Evolutionary conservation across 2,329 filamentous ascomycete species (phyloP), one percentile per base, ranked within the genome.

Genomic region (Alternaria atra): DNA sequence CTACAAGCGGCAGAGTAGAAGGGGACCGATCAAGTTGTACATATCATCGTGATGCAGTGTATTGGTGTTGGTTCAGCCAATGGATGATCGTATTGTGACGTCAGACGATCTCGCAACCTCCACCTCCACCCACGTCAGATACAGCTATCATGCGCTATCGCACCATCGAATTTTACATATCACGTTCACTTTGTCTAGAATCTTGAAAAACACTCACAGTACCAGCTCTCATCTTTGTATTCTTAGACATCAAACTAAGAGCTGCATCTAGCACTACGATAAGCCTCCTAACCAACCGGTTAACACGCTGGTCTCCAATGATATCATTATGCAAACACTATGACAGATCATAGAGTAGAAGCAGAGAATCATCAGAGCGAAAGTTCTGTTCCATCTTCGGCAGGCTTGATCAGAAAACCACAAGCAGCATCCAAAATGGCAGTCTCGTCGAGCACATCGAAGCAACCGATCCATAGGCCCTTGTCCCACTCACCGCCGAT

Each of bases 61-160:
- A 34, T 42, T 47, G 34, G 47, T 27, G 25, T 43, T 50, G 9
- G 40, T 30, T 53, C 23, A 48, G 43, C 61, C 57, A 53, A 64
- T 64, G 32, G 30, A 51, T 40, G 29, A 52, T 47, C 13, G 40
- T 35, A 23, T 8, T 39, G 40, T 64, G 61, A 64, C 61, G 61
- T 64, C 55, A 64, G 47, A 13, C 35, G 46, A 48, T 20, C 44
- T 48, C 44, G 44, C 42, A 44, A 20, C 29, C 20, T 32, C 44
- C 30, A 48, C 17, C 44, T 48, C 15, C 30, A 48, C 30, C 12
- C 46, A 15, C 17, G 4, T 13, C 17, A 40, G 37, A 40, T 12
- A 12, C 9, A 20, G 20, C 20, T 20, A 40, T 32, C 30, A 32
- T 32, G 35, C 8, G 17, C 37, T 5, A 40, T 40, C 17, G 17